phyloP scores from a whole-genome alignment of 805 yeast species.

The Wickerhamomyces strasburgensis region DNA sequence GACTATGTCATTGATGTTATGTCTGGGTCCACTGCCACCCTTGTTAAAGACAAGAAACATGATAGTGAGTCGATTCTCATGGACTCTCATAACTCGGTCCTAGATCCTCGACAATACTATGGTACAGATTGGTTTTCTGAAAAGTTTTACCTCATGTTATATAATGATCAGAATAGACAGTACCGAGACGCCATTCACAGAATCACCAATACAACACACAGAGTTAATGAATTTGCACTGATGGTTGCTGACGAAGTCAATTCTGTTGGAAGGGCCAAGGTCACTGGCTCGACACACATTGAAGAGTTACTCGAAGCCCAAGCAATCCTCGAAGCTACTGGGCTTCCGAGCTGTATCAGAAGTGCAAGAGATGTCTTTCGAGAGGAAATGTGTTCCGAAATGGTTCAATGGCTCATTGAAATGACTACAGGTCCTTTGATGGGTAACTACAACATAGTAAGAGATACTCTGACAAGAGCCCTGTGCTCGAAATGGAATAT shows the following conservation, averaged over 20 bases:
- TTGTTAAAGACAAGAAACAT: slow-evolving; percentile 20
- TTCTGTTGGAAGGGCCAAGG: slow-evolving; percentile 62
- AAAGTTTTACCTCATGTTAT: slow-evolving; percentile 50
- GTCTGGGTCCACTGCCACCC: slow-evolving; percentile 32
- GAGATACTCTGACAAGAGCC: slow-evolving; percentile 50
- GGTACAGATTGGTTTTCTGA: slow-evolving; percentile 39
- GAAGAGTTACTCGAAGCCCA: slow-evolving; percentile 48
- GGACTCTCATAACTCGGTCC: slow-evolving; percentile 31
- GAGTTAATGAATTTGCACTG: slow-evolving; percentile 57
- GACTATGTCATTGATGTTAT: slow-evolving; percentile 63
- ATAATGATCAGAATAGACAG: slow-evolving; percentile 79
- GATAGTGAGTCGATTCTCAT: slow-evolving; percentile 25
- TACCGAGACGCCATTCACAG: slow-evolving; percentile 67
- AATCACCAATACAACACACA: slow-evolving; percentile 58
- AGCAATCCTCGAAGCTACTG: slow-evolving; percentile 53
- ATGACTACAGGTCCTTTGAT: slow-evolving; percentile 50
- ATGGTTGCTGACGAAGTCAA: slow-evolving; percentile 69
- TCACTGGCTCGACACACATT: slow-evolving; percentile 51
- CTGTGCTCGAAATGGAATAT: slow-evolving; percentile 58
- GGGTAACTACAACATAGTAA: slow-evolving; percentile 41
- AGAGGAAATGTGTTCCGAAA: slow-evolving; percentile 76
- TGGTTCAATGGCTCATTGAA: slow-evolving; percentile 60
- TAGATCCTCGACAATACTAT: slow-evolving; percentile 38
- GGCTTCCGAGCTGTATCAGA: slow-evolving; percentile 61
- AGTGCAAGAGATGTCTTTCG: slow-evolving; percentile 66